Evolutionary conservation across 331 rosid species (phyloP).

Genomic region (Arachis monticola): DNA sequence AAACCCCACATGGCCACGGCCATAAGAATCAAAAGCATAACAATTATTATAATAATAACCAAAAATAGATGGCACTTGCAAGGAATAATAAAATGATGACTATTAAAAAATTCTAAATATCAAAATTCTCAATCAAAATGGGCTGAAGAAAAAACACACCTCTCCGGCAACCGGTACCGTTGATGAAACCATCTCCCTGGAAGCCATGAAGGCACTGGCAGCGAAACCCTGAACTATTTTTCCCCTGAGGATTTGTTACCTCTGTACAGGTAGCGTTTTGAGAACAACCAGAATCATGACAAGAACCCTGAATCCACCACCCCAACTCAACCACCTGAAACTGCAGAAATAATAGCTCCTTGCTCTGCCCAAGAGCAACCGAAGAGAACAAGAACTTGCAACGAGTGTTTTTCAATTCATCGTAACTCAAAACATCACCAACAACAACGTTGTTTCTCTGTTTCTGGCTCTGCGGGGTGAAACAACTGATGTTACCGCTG

Average conservation of each 20-base stretch:
- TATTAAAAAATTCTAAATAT: not conserved
- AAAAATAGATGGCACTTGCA: not conserved
- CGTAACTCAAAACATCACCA: conserved; percentile 28
- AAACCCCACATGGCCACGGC: conserved; percentile 17
- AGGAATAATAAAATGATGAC: not conserved
- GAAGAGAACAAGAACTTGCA: conserved; percentile 62
- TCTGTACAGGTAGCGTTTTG: conserved; percentile 7
- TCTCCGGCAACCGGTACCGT: conserved; percentile 65
- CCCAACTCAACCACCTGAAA: conserved; percentile 63
- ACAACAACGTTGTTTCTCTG: not conserved
- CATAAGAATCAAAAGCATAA: conserved; percentile 29
- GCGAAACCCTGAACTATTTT: conserved; percentile 44
- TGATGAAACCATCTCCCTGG: conserved; percentile 64
- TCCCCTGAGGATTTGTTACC: not conserved
- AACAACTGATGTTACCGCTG: conserved; percentile 54
- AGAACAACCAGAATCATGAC: conserved; percentile 38
- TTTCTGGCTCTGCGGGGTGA: not conserved
- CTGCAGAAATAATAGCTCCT: conserved; percentile 42
- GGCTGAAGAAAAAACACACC: conserved; percentile 55
- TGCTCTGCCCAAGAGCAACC: conserved; percentile 37
- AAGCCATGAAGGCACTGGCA: conserved; percentile 61
- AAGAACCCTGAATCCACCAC: conserved; percentile 71
- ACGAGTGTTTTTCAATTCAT: not conserved
- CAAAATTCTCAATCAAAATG: not conserved
- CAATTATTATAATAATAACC: conserved; percentile 13